These are phyloP conservation scores for Uronychia setigera DNA, from an alignment of 73 alveolate species.

Conservation along the genomic window DNA sequence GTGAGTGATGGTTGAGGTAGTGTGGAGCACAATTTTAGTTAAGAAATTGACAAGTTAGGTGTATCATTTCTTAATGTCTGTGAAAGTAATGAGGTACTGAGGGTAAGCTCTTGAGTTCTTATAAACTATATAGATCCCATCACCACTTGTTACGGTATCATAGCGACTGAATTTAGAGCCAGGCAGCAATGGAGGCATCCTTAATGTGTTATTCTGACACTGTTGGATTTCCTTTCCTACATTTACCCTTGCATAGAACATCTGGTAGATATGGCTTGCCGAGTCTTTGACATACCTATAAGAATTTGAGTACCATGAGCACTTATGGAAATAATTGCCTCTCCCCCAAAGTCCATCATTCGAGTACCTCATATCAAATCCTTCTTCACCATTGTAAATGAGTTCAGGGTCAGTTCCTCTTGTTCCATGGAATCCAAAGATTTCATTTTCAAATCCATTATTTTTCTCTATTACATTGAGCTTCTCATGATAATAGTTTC, in stretches of 20 bases:
- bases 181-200: neutral
- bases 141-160: neutral
- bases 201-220: neutral
- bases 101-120: conserved; percentile 1
- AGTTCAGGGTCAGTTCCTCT: conserved; percentile 13
- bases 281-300: neutral
- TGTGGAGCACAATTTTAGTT: too few relatives aligned
- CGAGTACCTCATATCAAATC: conserved; percentile 16
- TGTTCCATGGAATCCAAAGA: conserved; percentile 18
- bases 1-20: too few relatives aligned
- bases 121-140: conserved; percentile 2
- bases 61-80: too few relatives aligned
- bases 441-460: neutral
- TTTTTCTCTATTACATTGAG: neutral
- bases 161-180: neutral
- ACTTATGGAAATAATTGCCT: conserved; percentile 2
- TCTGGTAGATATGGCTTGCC: neutral
- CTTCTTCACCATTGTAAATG: conserved; percentile 17
- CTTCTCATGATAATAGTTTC: neutral
- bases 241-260: neutral
- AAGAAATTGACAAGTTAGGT: too few relatives aligned
- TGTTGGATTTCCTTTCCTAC: neutral
- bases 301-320: neutral
- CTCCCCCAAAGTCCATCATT: conserved; percentile 11
- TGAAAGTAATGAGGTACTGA: neutral